A percentile compares a stretch with the other conserved stretches of the same genome.
These are phyloP conservation scores for Adansonia madagascariensis DNA, from an alignment of 441 rosid genomes.

Conservation along the genomic window DNA sequence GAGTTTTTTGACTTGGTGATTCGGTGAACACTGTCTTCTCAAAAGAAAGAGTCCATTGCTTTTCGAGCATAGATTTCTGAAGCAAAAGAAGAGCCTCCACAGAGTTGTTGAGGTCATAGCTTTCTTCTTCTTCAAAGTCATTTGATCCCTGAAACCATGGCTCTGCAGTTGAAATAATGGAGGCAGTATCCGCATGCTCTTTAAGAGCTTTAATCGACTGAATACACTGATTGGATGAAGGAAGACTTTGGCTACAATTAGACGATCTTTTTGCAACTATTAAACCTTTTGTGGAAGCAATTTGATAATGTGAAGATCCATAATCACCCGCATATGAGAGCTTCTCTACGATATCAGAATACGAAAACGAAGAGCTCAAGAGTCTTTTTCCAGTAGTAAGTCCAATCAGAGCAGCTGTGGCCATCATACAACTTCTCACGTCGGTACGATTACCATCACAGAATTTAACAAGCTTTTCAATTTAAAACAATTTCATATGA, in stretches of 20 bases:
- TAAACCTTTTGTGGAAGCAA: constrained; percentile 46
- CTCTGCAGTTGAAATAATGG: constrained; percentile 40
- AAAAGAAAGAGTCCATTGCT: constrained; percentile 91
- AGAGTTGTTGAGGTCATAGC: constrained; percentile 53
- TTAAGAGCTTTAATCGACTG: constrained; percentile 66
- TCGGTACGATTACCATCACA: constrained; percentile 36
- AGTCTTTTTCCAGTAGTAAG: constrained; percentile 76
- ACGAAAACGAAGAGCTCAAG: constrained; percentile 64
- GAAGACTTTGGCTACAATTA: constrained; percentile 53
- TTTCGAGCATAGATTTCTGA: constrained; percentile 91
- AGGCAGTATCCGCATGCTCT: constrained; percentile 52
- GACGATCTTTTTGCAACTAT: constrained; percentile 60
- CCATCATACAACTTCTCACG: constrained; percentile 56
- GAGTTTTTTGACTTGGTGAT: constrained; percentile 31
- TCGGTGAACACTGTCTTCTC: constrained; percentile 46
- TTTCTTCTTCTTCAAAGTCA: constrained; percentile 49
- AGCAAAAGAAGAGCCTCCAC: constrained; percentile 80
- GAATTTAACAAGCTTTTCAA: constrained; percentile 32
- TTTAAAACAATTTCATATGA: constrained; percentile 20
- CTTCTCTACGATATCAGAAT: constrained; percentile 69
- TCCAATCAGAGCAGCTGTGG: constrained; percentile 80
- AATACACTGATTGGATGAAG: constrained; percentile 45
- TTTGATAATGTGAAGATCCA: constrained; percentile 47
- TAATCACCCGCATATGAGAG: constrained; percentile 53
- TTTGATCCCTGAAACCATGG: constrained; percentile 44